Base-by-base conservation (phyloP, 2,329 filamentous ascomycete species). In the Diplodia seriata region DNA sequence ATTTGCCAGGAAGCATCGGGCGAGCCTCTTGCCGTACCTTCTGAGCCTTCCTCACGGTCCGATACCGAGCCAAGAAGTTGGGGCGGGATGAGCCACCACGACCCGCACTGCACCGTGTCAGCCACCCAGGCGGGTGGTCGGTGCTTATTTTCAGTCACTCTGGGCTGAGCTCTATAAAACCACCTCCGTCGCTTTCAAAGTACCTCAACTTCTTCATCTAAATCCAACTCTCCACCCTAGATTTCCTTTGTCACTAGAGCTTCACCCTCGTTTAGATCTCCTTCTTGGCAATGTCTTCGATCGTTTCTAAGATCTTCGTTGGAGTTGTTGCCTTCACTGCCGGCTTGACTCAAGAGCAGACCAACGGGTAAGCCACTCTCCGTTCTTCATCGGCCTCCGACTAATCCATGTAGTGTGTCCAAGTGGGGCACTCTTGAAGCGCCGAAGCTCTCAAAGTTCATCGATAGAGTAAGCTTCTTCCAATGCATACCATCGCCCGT, bases 291-390 rank as follows among this genome's bases (percentile, higher is more conserved):
- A 59, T 59, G 55, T 47, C 55, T 12, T 59, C 55, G 4, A 18
- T 47, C 36, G 55, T 26, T 59, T 18, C 20, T 9, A 59, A 59
- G 33, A 59, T 59, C 6, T 59, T 59, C 20, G 47, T 38, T 18
- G 38, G 55, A 4, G 12, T 47, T 12, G 29, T 59, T 20, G 55
- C 55, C 14, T 59, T 59, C 36, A 29, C 55, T 29, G 55, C 55
- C 23, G 38, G 36, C 12, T 43, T 59, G 36, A 29, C 6, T 11
- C 55, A 59, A 18, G 20, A 59, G 4, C 20, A 59, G 18, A 59
- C 55, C 2, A 59, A 59, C 31, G 55, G 55, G 55, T 59, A 9
- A 59, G 55, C n/a, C 12, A 4, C 7, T n/a, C 4, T 18, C 12
- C 15, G 36, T 5, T 23, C 31, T 11, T 3, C 11, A 43, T 43